Percentiles rank a stretch among this genome's conserved stretches.
These are phyloP conservation scores for Pezicula radicicola DNA, from an alignment of 2,329 filamentous ascomycete genomes.

Conservation along the genomic window DNA sequence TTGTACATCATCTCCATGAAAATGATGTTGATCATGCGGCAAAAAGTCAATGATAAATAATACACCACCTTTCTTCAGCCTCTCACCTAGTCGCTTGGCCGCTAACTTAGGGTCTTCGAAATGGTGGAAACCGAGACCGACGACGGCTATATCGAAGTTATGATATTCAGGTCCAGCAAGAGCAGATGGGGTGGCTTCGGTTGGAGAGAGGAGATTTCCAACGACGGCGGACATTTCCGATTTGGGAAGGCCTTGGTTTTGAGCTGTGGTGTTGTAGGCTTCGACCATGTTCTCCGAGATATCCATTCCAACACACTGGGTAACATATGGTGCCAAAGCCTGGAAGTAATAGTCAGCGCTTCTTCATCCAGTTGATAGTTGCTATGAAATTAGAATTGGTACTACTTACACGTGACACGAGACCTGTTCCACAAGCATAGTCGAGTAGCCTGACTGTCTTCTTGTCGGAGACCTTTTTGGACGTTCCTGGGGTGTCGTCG, in stretches of 20 bases:
- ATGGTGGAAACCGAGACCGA: constrained; percentile 65
- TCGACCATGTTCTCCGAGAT: constrained; percentile 68
- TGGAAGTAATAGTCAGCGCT: constrained; percentile 22
- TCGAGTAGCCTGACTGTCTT: constrained; percentile 58
- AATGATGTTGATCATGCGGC: constrained; percentile 38
- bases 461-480: constrained; percentile 6
- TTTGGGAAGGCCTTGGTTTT: constrained; percentile 47
- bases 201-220: constrained; percentile 52
- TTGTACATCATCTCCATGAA: constrained; percentile 14
- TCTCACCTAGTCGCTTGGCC: constrained; percentile 54
- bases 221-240: constrained; percentile 54
- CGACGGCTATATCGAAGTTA: constrained; percentile 65
- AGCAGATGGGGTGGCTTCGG: constrained; percentile 45
- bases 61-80: constrained; percentile 63
- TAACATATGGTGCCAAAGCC: constrained; percentile 60
- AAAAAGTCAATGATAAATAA: constrained; percentile 68
- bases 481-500: constrained; percentile 18
- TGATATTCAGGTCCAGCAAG: constrained; percentile 61
- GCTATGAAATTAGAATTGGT: neutral
- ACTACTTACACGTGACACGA: constrained; percentile 56
- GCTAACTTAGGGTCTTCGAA: constrained; percentile 62
- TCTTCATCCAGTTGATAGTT: neutral
- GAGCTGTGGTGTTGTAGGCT: constrained; percentile 60
- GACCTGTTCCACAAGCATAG: constrained; percentile 73
- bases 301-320: constrained; percentile 65